These are phyloP conservation scores for Lepidium campestre DNA, from an alignment of 441 rosid species.

Conservation along the genomic window DNA sequence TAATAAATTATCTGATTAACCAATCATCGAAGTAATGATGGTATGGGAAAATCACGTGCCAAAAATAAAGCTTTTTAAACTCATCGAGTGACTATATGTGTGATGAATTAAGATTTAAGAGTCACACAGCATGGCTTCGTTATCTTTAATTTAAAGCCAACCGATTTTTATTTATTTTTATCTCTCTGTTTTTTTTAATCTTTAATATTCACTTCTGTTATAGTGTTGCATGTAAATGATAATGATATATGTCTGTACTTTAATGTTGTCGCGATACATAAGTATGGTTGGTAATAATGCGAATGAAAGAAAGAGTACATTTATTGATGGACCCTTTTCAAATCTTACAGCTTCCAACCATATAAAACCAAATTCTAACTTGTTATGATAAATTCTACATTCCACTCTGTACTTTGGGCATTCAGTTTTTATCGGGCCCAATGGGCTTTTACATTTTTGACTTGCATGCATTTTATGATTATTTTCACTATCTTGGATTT, in stretches of 20 bases:
- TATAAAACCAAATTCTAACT: neutral
- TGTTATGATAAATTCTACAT: neutral
- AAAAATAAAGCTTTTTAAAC: neutral
- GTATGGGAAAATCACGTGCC: constrained; percentile 2
- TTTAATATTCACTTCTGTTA: neutral
- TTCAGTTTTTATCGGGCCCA: neutral
- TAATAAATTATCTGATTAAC: neutral
- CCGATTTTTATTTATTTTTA: neutral
- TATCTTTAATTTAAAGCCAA: neutral
- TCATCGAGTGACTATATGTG: neutral
- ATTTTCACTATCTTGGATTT: too few relatives aligned
- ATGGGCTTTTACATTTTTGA: too few relatives aligned
- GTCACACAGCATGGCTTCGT: neutral
- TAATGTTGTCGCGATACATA: constrained; percentile 2
- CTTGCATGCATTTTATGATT: too few relatives aligned
- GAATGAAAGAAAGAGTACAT: constrained; percentile 10
- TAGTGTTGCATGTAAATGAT: neutral
- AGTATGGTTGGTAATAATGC: constrained; percentile 9
- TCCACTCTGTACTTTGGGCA: too few relatives aligned
- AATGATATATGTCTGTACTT: constrained; percentile 5
- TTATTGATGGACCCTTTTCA: constrained; percentile 16
- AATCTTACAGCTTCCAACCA: neutral
- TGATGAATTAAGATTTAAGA: neutral
- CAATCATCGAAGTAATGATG: neutral
- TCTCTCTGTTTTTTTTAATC: too few relatives aligned